phyloP scores from a whole-genome alignment of 768 basidiomycete species.

The Podaxis mareebaensis region DNA sequence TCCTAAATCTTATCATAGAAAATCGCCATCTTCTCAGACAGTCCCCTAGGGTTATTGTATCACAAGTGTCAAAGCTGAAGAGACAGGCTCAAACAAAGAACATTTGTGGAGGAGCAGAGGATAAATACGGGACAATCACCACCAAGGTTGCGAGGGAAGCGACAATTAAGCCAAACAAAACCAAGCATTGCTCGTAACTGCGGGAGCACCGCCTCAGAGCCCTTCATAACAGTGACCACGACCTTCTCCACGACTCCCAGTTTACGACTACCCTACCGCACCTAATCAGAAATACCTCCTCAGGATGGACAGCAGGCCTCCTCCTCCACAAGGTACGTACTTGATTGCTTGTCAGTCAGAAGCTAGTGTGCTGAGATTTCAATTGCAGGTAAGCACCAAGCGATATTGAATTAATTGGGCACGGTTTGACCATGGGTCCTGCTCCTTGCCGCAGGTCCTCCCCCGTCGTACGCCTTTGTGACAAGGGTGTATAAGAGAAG shows the following conservation, averaged over 20 bases:
- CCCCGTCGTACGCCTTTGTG: slow-evolving; percentile 62
- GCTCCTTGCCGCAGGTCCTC: slow-evolving; percentile 35
- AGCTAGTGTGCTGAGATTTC: not conserved
- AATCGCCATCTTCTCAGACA: not conserved
- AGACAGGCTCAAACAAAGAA: too few relatives aligned
- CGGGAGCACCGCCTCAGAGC: slow-evolving; percentile 11
- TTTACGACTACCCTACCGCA: not conserved
- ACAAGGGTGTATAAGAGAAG: slow-evolving; percentile 55
- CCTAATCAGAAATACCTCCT: not conserved
- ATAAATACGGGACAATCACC: not conserved
- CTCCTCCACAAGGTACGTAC: slow-evolving; percentile 41
- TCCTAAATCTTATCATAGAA: too few relatives aligned
- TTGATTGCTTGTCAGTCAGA: not conserved
- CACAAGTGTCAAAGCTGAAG: too few relatives aligned
- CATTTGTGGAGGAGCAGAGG: not conserved
- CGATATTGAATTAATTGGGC: not conserved
- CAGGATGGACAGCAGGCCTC: slow-evolving; percentile 38
- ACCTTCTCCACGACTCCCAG: not conserved
- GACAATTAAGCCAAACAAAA: slow-evolving; percentile 7
- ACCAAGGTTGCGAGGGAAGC: not conserved
- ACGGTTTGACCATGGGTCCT: not conserved
- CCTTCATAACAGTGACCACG: slow-evolving; percentile 6
- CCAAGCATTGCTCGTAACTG: slow-evolving; percentile 4
- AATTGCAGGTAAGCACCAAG: not conserved
- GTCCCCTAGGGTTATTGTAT: too few relatives aligned